Evolutionary conservation across 176 grass and related monocot genomes (phyloP).

Genomic region (Triticum urartu): DNA sequence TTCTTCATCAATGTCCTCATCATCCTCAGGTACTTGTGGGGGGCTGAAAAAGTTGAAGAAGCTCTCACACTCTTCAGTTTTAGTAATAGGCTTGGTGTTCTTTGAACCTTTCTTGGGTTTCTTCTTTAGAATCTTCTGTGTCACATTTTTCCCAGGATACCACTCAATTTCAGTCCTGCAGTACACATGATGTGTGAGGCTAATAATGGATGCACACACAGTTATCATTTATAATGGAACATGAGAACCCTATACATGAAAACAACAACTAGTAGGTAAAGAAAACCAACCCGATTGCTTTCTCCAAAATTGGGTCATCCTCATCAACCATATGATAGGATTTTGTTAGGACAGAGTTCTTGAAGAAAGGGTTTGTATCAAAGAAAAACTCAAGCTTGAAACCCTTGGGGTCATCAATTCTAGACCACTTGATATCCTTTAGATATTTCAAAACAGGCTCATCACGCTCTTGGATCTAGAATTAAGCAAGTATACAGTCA

Average conservation of each 20-base stretch:
- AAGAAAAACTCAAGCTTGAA: slow-evolving; percentile 97
- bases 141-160: slow-evolving; percentile 80
- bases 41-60: slow-evolving; percentile 98
- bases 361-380: slow-evolving; percentile 89
- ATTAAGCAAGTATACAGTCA: slow-evolving; percentile 19
- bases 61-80: slow-evolving; percentile 89
- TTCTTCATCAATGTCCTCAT: slow-evolving; percentile 85
- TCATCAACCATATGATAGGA: slow-evolving; percentile 88
- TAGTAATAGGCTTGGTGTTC: slow-evolving; percentile 75
- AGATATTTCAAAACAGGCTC: slow-evolving; percentile 73
- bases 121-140: slow-evolving; percentile 89
- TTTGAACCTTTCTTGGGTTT: slow-evolving; percentile 95
- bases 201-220: not conserved
- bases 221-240: not conserved
- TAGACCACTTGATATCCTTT: slow-evolving; percentile 91
- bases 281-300: slow-evolving; percentile 70
- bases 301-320: slow-evolving; percentile 92
- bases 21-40: slow-evolving; percentile 80
- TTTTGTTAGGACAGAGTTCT: slow-evolving; percentile 85
- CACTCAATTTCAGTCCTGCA: slow-evolving; percentile 89
- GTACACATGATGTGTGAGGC: not conserved
- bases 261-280: not conserved
- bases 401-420: slow-evolving; percentile 68
- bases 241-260: not conserved
- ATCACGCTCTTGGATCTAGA: slow-evolving; percentile 82